A percentile compares a stretch with the other conserved stretches of the same genome.
Evolutionary conservation across 495 filamentous ascomycete species (phyloP).

Genomic region (Hyaloscypha finlandica): DNA sequence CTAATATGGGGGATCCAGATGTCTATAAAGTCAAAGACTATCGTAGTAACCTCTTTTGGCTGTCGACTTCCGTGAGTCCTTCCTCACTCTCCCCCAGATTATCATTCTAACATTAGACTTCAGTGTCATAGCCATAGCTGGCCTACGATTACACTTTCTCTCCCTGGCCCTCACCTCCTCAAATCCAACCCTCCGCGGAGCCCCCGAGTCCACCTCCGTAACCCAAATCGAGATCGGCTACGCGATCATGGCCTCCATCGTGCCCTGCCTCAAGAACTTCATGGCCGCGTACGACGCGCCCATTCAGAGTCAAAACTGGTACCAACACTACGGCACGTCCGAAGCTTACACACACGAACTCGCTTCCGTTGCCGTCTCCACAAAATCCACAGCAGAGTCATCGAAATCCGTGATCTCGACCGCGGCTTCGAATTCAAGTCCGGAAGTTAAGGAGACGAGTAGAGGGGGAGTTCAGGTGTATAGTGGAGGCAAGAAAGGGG

Average conservation of each 20-base stretch:
- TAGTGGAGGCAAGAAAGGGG: not conserved
- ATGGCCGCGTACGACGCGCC: conserved; percentile 45
- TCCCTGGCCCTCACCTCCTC: conserved; percentile 1
- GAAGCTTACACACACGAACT: not conserved
- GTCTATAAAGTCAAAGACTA: conserved; percentile 14
- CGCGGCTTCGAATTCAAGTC: not conserved
- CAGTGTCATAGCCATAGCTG: conserved; percentile 18
- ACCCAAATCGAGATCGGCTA: conserved; percentile 46
- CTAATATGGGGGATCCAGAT: conserved; percentile 23
- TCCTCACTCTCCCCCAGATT: not conserved
- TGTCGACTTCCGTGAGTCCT: conserved; percentile 19
- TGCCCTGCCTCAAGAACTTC: conserved; percentile 51
- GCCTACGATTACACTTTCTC: conserved; percentile 11
- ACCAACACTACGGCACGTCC: not conserved
- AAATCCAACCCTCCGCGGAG: conserved; percentile 3
- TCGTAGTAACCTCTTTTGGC: conserved; percentile 19
- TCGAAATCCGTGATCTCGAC: not conserved
- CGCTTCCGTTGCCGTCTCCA: not conserved
- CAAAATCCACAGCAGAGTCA: not conserved
- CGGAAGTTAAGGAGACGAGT: not conserved
- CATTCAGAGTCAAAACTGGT: not conserved
- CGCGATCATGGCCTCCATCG: conserved; percentile 45
- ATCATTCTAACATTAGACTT: not conserved
- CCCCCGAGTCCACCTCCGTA: conserved; percentile 38
- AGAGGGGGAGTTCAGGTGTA: not conserved